phyloP scores from a whole-genome alignment of 768 basidiomycete species.

The Leccinum barrowsii region DNA sequence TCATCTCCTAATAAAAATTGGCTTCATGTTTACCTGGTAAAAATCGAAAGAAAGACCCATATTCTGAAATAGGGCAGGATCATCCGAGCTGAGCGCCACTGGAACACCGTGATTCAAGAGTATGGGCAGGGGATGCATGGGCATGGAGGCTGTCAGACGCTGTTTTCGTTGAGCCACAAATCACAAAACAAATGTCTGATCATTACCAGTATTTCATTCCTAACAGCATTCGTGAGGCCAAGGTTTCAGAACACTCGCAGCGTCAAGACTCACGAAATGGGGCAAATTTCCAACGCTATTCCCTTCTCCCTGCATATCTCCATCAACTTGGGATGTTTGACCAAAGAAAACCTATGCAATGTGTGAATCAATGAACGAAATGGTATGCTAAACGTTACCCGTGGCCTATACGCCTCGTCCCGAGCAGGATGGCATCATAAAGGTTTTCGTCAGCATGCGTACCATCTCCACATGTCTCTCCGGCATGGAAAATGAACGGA shows the following conservation, averaged over 20 bases:
- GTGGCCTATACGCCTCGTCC: conserved; percentile 79
- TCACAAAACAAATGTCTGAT: not conserved
- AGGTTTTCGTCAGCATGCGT: conserved; percentile 65
- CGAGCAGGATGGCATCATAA: conserved; percentile 75
- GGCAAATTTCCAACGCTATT: conserved; percentile 73
- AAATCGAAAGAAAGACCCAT: conserved; percentile 78
- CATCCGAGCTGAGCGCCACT: conserved; percentile 69
- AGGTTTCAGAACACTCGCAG: not conserved
- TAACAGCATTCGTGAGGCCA: conserved; percentile 23
- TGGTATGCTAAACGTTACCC: conserved; percentile 41
- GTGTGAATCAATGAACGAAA: not conserved
- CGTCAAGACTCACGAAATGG: conserved; percentile 62
- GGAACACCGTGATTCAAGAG: conserved; percentile 70
- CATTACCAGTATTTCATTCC: conserved; percentile 70
- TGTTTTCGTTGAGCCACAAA: conserved; percentile 21
- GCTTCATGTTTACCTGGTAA: conserved; percentile 51
- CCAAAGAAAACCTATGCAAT: conserved; percentile 57
- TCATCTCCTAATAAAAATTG: not conserved
- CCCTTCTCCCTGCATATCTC: conserved; percentile 58
- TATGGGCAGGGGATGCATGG: conserved; percentile 72
- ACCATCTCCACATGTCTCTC: conserved; percentile 79
- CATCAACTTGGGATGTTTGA: conserved; percentile 73
- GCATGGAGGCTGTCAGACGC: conserved; percentile 77
- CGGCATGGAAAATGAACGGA: conserved; percentile 78
- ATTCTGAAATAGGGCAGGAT: conserved; percentile 74